Evolutionary conservation across 257 asterid species (phyloP).

Genomic region (Nicotiana obtusifolia): DNA sequence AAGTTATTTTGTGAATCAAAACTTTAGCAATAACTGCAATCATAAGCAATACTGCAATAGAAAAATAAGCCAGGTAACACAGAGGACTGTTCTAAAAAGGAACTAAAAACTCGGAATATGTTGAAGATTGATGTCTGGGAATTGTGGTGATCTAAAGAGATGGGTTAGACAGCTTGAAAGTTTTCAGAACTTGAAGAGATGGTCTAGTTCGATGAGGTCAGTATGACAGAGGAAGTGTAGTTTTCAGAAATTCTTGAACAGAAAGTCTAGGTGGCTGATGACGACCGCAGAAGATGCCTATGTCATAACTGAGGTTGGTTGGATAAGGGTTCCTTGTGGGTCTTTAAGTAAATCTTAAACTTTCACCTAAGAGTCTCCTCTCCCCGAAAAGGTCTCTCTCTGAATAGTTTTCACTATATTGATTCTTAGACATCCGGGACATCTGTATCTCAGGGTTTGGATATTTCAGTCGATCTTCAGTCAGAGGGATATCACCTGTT

Average conservation of each 20-base stretch:
- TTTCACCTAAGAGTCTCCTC: background rate
- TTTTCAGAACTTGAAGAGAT: background rate
- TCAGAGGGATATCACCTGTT: background rate
- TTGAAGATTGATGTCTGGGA: background rate
- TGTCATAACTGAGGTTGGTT: background rate
- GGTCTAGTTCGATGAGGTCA: background rate
- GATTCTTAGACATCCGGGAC: background rate
- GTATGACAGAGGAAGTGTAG: background rate
- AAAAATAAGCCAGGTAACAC: background rate
- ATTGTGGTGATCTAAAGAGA: background rate
- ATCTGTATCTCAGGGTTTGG: background rate
- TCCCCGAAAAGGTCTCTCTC: background rate
- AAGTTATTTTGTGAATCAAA: background rate
- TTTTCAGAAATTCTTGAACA: background rate
- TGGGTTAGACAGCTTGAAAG: background rate
- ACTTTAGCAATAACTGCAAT: background rate
- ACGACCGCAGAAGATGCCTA: background rate
- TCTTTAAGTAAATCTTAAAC: background rate
- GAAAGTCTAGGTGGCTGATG: background rate
- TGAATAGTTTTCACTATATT: background rate
- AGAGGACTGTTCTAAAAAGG: background rate
- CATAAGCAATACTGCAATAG: background rate
- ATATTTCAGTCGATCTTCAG: background rate
- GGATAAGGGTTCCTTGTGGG: background rate
- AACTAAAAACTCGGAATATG: background rate